These are phyloP conservation scores for Starmerella floris DNA, from an alignment of 805 yeast genomes.

Conservation along the genomic window DNA sequence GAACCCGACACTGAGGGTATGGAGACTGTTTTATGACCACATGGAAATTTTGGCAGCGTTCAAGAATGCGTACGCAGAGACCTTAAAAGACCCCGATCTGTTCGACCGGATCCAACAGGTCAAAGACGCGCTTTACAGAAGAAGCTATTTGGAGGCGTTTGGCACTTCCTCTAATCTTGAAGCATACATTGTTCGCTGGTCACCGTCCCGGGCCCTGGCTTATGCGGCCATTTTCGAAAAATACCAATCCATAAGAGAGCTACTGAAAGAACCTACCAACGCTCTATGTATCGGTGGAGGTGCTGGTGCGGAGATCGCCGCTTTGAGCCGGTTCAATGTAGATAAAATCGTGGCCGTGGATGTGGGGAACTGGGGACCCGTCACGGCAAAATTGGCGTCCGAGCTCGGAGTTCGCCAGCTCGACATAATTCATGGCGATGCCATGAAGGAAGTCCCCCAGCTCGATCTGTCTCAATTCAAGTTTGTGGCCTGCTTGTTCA, in stretches of 20 bases:
- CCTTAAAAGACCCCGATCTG: conserved; percentile 22
- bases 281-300: conserved; percentile 76
- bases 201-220: conserved; percentile 67
- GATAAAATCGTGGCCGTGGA: conserved; percentile 46
- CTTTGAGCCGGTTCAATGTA: conserved; percentile 30
- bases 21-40: not conserved
- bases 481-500: conserved; percentile 57
- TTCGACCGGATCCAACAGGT: conserved; percentile 47
- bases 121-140: conserved; percentile 51
- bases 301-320: conserved; percentile 70
- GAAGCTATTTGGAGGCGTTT: conserved; percentile 64
- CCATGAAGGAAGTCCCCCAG: conserved; percentile 13
- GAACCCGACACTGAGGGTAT: not conserved
- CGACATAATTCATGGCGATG: conserved; percentile 28
- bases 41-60: conserved; percentile 24
- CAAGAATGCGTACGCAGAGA: conserved; percentile 19
- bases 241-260: conserved; percentile 32
- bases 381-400: conserved; percentile 30
- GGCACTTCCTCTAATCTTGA: conserved; percentile 45
- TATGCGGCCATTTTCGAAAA: conserved; percentile 54
- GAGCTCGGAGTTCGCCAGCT: conserved; percentile 31
- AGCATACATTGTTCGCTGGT: conserved; percentile 77
- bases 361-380: conserved; percentile 61
- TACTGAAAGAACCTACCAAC: conserved; percentile 19
- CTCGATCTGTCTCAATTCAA: conserved; percentile 8